These are phyloP conservation scores for Solanum chilense DNA, from an alignment of 257 asterid species.

Conservation along the genomic window DNA sequence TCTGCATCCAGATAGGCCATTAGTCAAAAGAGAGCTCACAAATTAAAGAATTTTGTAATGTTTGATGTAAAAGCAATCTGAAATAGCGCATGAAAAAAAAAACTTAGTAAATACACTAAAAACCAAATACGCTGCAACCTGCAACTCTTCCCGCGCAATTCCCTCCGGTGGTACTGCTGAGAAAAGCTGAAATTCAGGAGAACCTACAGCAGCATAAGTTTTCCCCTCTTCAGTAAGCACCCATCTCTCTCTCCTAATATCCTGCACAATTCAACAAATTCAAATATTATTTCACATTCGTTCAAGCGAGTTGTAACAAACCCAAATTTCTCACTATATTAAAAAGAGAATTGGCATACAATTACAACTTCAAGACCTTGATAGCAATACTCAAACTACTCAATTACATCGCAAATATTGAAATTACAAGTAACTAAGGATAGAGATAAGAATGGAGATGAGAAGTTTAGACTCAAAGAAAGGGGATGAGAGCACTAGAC, in stretches of 20 bases:
- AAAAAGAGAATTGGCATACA: too few species aligned
- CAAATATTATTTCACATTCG: not conserved
- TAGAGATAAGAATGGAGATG: too few species aligned
- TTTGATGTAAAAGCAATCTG: not conserved
- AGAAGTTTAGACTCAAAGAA: too few species aligned
- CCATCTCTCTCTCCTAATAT: constrained; percentile 76
- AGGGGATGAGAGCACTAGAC: too few species aligned
- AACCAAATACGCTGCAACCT: constrained; percentile 57
- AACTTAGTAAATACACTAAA: not conserved
- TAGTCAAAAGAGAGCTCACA: not conserved
- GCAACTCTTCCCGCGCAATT: constrained; percentile 54
- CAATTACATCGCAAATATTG: too few species aligned
- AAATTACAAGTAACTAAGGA: too few species aligned
- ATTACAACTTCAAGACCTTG: too few species aligned
- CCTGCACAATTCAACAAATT: constrained; percentile 32
- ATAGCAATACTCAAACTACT: too few species aligned
- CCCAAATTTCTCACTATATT: too few species aligned
- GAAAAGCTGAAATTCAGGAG: constrained; percentile 82
- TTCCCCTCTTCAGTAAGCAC: constrained; percentile 77
- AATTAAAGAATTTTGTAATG: not conserved
- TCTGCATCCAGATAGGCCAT: constrained; percentile 33
- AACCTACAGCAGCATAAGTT: constrained; percentile 53
- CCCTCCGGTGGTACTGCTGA: constrained; percentile 74
- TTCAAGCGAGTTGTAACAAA: not conserved
- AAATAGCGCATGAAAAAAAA: not conserved